Percentiles rank a stretch among this genome's conserved stretches.
Conservation (phyloP, 2,329 filamentous ascomycete genomes). For the Trichoderma breve region DNA sequence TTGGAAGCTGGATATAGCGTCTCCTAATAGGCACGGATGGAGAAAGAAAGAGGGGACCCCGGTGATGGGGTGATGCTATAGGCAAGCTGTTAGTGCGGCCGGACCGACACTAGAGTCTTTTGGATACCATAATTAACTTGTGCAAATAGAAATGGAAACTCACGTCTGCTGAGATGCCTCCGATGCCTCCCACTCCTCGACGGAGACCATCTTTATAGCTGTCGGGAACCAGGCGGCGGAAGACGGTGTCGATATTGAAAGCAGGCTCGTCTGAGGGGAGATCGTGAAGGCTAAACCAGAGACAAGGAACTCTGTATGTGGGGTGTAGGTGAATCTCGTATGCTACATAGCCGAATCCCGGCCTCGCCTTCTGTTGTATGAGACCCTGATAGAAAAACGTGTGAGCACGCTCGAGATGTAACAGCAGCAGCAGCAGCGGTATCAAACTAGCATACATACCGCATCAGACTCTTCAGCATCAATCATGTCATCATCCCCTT, state of each 20-base stretch:
- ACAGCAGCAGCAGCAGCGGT: not conserved
- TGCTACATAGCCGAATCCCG: conserved; percentile 50
- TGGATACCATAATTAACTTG: conserved; percentile 31
- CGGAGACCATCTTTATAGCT: conserved; percentile 59
- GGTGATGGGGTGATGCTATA: conserved; percentile 78
- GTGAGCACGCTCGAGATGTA: conserved; percentile 21
- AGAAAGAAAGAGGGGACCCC: conserved; percentile 82
- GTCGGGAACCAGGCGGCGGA: conserved; percentile 66
- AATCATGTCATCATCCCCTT: conserved; percentile 47
- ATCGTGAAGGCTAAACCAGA: conserved; percentile 70
- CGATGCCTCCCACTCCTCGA: conserved; percentile 60
- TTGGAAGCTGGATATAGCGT: conserved; percentile 69
- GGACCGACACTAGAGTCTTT: conserved; percentile 22
- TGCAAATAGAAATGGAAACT: conserved; percentile 41
- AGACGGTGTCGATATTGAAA: conserved; percentile 66
- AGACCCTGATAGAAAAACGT: conserved; percentile 38
- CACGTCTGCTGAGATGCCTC: conserved; percentile 75
- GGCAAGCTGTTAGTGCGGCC: conserved; percentile 40
- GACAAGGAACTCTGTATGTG: conserved; percentile 70
- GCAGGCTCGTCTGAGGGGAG: conserved; percentile 54
- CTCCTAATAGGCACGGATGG: conserved; percentile 86
- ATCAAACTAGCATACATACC: conserved; percentile 41
- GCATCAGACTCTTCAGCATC: conserved; percentile 52
- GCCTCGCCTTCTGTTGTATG: conserved; percentile 33
- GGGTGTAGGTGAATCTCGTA: conserved; percentile 76